These are phyloP conservation scores for Mycena olivaceomarginata DNA, from an alignment of 768 basidiomycete genomes.

Conservation along the genomic window DNA sequence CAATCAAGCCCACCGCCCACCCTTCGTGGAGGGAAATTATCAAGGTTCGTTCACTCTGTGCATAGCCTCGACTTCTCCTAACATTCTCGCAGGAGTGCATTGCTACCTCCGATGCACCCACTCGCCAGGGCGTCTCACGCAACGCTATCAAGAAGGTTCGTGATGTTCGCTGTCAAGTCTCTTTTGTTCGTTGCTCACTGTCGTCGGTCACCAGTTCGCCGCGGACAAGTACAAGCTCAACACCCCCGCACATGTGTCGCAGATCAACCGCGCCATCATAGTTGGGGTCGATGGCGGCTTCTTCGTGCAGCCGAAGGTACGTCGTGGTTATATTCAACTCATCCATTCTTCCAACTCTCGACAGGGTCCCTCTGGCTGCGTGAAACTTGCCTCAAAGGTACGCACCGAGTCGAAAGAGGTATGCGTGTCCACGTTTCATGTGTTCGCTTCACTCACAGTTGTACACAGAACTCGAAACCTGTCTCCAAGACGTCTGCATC, in stretches of 20 bases:
- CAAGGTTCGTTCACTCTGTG: conserved; percentile 56
- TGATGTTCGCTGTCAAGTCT: conserved; percentile 11
- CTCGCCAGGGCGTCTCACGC: conserved; percentile 84
- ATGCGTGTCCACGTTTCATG: neutral
- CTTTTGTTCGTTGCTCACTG: neutral
- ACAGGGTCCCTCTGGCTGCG: conserved; percentile 73
- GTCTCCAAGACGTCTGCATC: neutral
- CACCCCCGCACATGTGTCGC: conserved; percentile 78
- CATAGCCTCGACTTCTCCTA: conserved; percentile 1
- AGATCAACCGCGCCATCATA: conserved; percentile 85
- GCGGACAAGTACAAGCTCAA: conserved; percentile 89
- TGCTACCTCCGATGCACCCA: conserved; percentile 73
- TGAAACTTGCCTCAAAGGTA: conserved; percentile 78
- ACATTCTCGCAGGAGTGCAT: conserved; percentile 81
- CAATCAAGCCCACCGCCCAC: conserved; percentile 55
- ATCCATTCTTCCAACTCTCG: neutral
- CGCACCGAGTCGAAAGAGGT: conserved; percentile 39
- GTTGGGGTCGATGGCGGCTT: conserved; percentile 74
- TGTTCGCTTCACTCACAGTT: neutral
- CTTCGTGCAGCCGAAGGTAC: conserved; percentile 59
- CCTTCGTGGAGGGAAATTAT: conserved; percentile 77
- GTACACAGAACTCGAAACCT: conserved; percentile 32
- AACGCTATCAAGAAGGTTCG: conserved; percentile 89
- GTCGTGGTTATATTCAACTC: neutral
- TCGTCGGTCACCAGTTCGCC: conserved; percentile 74